These are phyloP conservation scores for Sporothrix schenckii DNA, from an alignment of 2,329 filamentous ascomycete genomes.

Conservation along the genomic window DNA sequence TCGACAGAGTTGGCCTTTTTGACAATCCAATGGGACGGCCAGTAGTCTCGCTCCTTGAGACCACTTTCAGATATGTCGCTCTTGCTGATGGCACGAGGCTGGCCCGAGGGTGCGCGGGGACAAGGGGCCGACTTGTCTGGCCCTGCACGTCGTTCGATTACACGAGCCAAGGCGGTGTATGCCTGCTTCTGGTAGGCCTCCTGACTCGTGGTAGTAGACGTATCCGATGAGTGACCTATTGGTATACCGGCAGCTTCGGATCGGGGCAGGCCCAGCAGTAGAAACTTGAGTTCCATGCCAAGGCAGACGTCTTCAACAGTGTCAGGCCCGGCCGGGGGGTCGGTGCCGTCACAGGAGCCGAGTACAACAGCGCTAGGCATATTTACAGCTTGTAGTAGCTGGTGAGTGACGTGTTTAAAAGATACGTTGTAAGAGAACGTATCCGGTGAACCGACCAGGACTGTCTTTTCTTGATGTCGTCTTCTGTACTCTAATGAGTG, in stretches of 20 bases:
- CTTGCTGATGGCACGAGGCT: constrained; percentile 39
- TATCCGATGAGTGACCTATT: constrained; percentile 5
- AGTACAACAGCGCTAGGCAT: constrained; percentile 29
- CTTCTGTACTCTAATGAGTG: neutral
- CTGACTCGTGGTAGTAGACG: neutral
- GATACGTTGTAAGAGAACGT: neutral
- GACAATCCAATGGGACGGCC: constrained; percentile 47
- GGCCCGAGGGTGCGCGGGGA: neutral
- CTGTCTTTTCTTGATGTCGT: no score
- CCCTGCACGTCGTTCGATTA: constrained; percentile 36
- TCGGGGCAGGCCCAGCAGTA: constrained; percentile 39
- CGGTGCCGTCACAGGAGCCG: neutral
- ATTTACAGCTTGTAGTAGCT: neutral
- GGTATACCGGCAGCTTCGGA: neutral
- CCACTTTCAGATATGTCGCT: constrained; percentile 38
- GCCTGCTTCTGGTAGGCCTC: constrained; percentile 35
- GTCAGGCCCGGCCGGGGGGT: constrained; percentile 31
- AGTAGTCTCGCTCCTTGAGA: constrained; percentile 42
- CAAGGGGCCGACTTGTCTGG: neutral
- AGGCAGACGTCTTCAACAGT: constrained; percentile 37
- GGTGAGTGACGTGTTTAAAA: neutral
- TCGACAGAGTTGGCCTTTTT: constrained; percentile 49
- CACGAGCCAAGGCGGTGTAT: constrained; percentile 38
- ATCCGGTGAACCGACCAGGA: neutral
- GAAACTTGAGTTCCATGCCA: constrained; percentile 44